Base-by-base conservation (phyloP, 257 asterid genomes). In the Salvia miltiorrhiza region DNA sequence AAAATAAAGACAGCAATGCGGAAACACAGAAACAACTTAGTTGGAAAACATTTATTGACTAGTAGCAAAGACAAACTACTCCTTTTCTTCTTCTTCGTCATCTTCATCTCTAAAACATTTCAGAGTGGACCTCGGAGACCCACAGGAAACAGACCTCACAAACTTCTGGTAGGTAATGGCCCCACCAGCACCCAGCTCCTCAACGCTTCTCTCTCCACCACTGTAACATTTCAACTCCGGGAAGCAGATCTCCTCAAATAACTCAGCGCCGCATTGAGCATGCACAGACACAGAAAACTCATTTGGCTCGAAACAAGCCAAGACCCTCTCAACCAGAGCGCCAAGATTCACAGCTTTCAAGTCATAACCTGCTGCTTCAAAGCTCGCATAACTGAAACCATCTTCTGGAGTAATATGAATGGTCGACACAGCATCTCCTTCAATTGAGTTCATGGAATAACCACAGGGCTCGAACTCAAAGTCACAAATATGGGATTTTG, bases 381-480 rank as follows among this genome's bases (percentile, higher is more conserved):
- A 90, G 79, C 97, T 90, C 0, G 97, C 96, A 9, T 90, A 90
- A 40, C 96, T 90, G 59, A 90, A 90, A 33, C 97, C 97, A 41
- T 90, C 97, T 60, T 90, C 97, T 0, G 97, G 97, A 0, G 97
- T 90, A 32, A 90, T 83, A 56, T 90, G 97, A 48, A 90, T 90
- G 37, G 97, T 88, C 10, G 95, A 87, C 2, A 88, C 26, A 0
- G 97, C 96, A 52, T 67, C 65, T 16, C 75, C 96, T 71, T 90
- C 97, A 24, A 90, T 81, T 20, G 97, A 86, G 66, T 90, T 90
- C 97, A 90, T 90, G 33, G 97, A 90, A 70, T 90, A 90, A 12
- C 97, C 97, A 65, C 97, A 90, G 0, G 97, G 97, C 20, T 88
- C 97, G 62, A 90, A 90, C 80, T 84, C 97, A 56, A 88, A 90